phyloP scores from a whole-genome alignment of 2,329 filamentous ascomycete species.

The Arthroderma sp. region DNA sequence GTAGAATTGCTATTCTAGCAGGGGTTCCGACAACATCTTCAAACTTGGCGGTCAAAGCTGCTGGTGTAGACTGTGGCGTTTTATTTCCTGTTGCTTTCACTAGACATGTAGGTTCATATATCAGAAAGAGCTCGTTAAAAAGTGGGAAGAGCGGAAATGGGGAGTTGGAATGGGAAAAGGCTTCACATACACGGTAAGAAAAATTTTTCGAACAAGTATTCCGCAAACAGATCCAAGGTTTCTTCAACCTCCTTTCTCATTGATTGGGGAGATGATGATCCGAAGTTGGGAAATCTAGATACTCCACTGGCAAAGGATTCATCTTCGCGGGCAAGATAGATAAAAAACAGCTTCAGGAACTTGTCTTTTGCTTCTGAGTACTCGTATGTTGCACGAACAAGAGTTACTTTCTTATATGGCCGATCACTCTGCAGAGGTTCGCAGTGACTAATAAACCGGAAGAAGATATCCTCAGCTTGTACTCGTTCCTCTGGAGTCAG shows the following conservation, averaged over 20 bases:
- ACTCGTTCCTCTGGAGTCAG: slow-evolving; percentile 8
- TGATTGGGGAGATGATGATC: neutral
- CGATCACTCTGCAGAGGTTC: slow-evolving; percentile 10
- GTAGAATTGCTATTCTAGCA: slow-evolving; percentile 9
- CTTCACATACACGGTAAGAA: slow-evolving; percentile 11
- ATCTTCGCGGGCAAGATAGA: slow-evolving; percentile 2
- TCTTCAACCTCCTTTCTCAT: slow-evolving; percentile 4
- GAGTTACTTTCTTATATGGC: slow-evolving; percentile 12
- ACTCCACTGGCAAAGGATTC: slow-evolving; percentile 4
- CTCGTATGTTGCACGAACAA: slow-evolving; percentile 12
- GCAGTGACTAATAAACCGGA: slow-evolving; percentile 9
- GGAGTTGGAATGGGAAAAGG: slow-evolving; percentile 3
- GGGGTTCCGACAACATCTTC: slow-evolving; percentile 9
- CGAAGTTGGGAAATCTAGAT: slow-evolving; percentile 5
- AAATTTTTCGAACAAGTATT: slow-evolving; percentile 10
- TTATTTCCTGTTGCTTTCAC: slow-evolving; percentile 11
- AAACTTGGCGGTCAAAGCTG: slow-evolving; percentile 6
- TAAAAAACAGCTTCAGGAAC: slow-evolving; percentile 6
- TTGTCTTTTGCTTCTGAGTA: slow-evolving; percentile 8
- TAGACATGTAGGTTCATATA: too few species aligned
- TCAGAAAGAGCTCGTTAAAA: too few species aligned
- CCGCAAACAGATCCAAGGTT: slow-evolving; percentile 8
- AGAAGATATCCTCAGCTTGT: slow-evolving; percentile 9
- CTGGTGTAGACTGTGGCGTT: slow-evolving; percentile 11
- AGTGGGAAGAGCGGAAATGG: slow-evolving; percentile 3